phyloP scores from a whole-genome alignment of 768 basidiomycete species.

The Suillus paluster region DNA sequence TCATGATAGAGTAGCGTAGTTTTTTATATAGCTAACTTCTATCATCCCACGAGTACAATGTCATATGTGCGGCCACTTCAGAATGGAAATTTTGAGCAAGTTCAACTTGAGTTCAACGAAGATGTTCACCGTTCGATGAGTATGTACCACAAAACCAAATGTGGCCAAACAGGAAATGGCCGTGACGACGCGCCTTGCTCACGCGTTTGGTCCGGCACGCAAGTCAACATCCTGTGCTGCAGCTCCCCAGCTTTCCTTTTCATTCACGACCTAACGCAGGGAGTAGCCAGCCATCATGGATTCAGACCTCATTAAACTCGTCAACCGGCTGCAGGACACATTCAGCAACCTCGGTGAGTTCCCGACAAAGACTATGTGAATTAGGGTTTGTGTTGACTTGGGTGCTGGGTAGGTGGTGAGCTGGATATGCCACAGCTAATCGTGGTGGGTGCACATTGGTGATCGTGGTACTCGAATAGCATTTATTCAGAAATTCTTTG shows the following conservation, averaged over 20 bases:
- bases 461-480: background rate
- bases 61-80: conserved; percentile 10
- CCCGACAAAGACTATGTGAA: conserved; percentile 12
- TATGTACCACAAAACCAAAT: conserved; percentile 34
- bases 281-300: conserved; percentile 64
- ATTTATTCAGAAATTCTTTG: conserved; percentile 10
- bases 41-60: conserved; percentile 5
- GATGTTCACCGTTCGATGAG: too few relatives aligned
- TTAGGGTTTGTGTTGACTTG: conserved; percentile 9
- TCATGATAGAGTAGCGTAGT: conserved; percentile 24
- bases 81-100: background rate
- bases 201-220: conserved; percentile 21
- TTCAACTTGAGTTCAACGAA: background rate
- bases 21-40: conserved; percentile 13
- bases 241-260: background rate
- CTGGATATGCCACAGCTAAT: conserved; percentile 92
- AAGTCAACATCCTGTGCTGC: conserved; percentile 9
- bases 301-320: conserved; percentile 89
- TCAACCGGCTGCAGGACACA: conserved; percentile 94
- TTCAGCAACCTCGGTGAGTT: conserved; percentile 83
- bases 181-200: conserved; percentile 34
- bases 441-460: conserved; percentile 60
- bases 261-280: conserved; percentile 1
- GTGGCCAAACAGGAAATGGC: conserved; percentile 16
- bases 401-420: conserved; percentile 67